Evolutionary conservation across 106 monocot species (phyloP).

Genomic region (Amphibolis antarctica): DNA sequence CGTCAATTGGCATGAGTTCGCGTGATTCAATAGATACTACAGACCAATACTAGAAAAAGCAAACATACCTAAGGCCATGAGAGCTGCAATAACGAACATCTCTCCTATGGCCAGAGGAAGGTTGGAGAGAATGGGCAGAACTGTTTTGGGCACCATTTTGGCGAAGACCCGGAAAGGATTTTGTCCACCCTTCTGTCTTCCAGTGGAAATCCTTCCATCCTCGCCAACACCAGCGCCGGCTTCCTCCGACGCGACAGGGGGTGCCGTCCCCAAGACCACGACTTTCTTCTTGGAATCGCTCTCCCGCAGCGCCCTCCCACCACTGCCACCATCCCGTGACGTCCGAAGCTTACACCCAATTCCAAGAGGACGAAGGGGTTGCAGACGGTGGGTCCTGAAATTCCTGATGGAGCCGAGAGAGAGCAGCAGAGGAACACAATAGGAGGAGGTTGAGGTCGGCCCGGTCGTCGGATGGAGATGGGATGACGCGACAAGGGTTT

Average conservation of each 20-base stretch:
- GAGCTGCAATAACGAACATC: slow-evolving; percentile 75
- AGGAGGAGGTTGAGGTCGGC: background rate
- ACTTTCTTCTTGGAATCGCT: slow-evolving; percentile 32
- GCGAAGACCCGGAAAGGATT: slow-evolving; percentile 18
- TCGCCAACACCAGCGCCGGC: slow-evolving; percentile 2
- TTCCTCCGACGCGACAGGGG: slow-evolving; percentile 17
- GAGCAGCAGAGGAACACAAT: too few relatives aligned
- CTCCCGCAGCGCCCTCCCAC: background rate
- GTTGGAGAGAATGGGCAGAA: slow-evolving; percentile 58
- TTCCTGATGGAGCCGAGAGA: too few relatives aligned
- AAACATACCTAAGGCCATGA: slow-evolving; percentile 76
- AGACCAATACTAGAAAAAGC: background rate
- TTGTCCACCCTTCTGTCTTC: background rate
- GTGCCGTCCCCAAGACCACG: slow-evolving; percentile 47
- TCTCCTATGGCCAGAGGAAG: slow-evolving; percentile 84
- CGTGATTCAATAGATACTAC: background rate
- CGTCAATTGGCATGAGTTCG: too few relatives aligned
- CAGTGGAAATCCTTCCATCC: background rate
- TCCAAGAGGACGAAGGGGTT: background rate
- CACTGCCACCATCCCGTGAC: background rate
- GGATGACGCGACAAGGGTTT: background rate
- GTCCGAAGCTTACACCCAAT: background rate
- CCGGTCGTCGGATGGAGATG: background rate
- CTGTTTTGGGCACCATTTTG: slow-evolving; percentile 39
- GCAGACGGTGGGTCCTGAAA: background rate